Conservation (phyloP, 2,329 filamentous ascomycete genomes). For the Trichoderma koningii region DNA sequence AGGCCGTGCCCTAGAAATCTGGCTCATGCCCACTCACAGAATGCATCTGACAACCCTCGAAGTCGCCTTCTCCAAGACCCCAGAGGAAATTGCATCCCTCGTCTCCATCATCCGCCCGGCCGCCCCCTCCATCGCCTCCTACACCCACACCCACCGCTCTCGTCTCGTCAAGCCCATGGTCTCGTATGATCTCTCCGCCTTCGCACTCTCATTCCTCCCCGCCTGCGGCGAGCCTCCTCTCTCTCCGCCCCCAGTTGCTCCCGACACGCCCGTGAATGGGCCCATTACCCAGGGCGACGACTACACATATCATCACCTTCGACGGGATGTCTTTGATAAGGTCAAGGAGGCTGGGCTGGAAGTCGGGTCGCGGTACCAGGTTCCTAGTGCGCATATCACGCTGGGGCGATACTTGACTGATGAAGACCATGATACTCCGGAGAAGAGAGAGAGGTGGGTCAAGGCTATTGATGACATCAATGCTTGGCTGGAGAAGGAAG, state of each 20-base stretch:
- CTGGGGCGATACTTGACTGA: slow-evolving; percentile 76
- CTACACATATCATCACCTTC: slow-evolving; percentile 90
- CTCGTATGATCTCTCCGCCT: slow-evolving; percentile 80
- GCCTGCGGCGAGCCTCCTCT: slow-evolving; percentile 62
- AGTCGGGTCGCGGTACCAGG: slow-evolving; percentile 78
- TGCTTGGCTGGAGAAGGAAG: slow-evolving; percentile 67
- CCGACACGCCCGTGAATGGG: slow-evolving; percentile 37
- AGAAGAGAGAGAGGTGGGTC: slow-evolving; percentile 66
- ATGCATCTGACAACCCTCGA: slow-evolving; percentile 88
- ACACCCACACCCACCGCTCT: slow-evolving; percentile 66
- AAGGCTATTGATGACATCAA: slow-evolving; percentile 75
- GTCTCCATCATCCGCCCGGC: slow-evolving; percentile 58
- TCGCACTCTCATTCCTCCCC: slow-evolving; percentile 86
- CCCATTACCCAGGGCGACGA: slow-evolving; percentile 54
- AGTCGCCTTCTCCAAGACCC: slow-evolving; percentile 75
- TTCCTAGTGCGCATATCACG: slow-evolving; percentile 88
- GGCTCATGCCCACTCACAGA: slow-evolving; percentile 78
- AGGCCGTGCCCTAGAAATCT: slow-evolving; percentile 41
- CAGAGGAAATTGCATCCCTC: slow-evolving; percentile 66
- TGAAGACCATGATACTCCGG: slow-evolving; percentile 61
- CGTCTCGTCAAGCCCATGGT: slow-evolving; percentile 80
- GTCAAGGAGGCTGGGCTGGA: slow-evolving; percentile 64
- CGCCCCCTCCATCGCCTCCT: slow-evolving; percentile 63
- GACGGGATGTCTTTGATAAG: slow-evolving; percentile 71
- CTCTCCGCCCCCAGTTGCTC: slow-evolving; percentile 44